Evolutionary conservation across 352 stramenopile species (phyloP).

Genomic region (Phytopythium vexans): DNA sequence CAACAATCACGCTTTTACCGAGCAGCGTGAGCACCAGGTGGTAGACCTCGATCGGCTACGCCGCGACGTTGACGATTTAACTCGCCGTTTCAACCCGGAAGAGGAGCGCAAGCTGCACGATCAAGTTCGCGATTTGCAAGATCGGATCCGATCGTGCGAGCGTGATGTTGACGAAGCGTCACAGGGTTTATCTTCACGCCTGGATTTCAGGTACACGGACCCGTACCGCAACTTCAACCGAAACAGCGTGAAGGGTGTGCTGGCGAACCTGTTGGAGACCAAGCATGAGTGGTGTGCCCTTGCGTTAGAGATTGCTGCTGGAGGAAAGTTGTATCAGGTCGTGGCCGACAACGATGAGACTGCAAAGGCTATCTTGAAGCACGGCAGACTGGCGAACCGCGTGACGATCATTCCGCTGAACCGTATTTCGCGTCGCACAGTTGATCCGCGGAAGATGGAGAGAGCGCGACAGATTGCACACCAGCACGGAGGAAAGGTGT

Average conservation of each 20-base stretch:
- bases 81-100: conserved; percentile 66
- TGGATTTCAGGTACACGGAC: conserved; percentile 97
- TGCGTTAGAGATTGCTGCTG: conserved; percentile 97
- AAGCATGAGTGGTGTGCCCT: conserved; percentile 93
- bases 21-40: conserved; percentile 61
- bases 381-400: conserved; percentile 93
- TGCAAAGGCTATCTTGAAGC: conserved; percentile 97
- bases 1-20: conserved; percentile 74
- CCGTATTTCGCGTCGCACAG: conserved; percentile 89
- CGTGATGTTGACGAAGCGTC: conserved; percentile 92
- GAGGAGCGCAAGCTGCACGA: conserved; percentile 69
- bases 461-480: conserved; percentile 83
- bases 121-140: conserved; percentile 53
- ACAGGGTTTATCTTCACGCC: conserved; percentile 91
- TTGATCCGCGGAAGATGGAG: conserved; percentile 74
- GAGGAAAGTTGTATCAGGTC: conserved; percentile 98
- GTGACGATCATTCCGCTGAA: conserved; percentile 99
- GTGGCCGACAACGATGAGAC: conserved; percentile 99
- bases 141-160: conserved; percentile 61
- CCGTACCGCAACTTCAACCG: conserved; percentile 94
- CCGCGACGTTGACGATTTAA: conserved; percentile 50
- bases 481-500: conserved; percentile 88
- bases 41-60: conserved; percentile 66
- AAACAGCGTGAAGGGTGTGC: conserved; percentile 95
- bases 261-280: conserved; percentile 96